These are phyloP conservation scores for Cytospora piceicola DNA, from an alignment of 2,329 filamentous ascomycete species.

Conservation along the genomic window DNA sequence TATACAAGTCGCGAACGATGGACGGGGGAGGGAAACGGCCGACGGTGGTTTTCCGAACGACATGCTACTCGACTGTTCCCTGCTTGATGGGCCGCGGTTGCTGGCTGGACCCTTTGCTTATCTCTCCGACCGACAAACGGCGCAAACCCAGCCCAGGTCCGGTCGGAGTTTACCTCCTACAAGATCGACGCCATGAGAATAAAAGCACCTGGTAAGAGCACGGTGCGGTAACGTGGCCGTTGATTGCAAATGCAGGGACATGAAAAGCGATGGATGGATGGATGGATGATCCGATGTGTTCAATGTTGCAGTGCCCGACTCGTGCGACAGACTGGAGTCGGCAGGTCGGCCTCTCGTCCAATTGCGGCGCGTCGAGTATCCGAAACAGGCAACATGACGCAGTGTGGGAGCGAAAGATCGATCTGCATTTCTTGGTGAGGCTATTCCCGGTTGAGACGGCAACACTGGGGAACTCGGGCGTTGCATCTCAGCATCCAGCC, in stretches of 20 bases:
- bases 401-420: conserved; percentile 20
- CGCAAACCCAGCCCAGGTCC: background rate
- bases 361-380: background rate
- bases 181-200: too few species aligned
- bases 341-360: background rate
- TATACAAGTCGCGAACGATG: conserved; percentile 18
- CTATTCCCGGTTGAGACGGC: conserved; percentile 1
- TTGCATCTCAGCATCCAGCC: background rate
- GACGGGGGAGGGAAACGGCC: conserved; percentile 8
- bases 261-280: too few species aligned
- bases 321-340: background rate
- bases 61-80: background rate
- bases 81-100: background rate
- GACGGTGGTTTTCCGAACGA: conserved; percentile 14
- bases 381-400: conserved; percentile 21
- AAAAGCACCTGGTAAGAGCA: too few species aligned
- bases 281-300: background rate
- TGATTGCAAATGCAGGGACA: conserved; percentile 17
- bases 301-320: background rate
- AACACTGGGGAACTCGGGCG: background rate
- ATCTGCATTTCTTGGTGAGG: background rate
- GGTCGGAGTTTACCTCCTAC: conserved; percentile 1
- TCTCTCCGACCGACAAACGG: background rate
- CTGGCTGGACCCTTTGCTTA: background rate
- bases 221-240: background rate